Conservation (phyloP, 805 yeast species). For the Danielia oregonensis region DNA sequence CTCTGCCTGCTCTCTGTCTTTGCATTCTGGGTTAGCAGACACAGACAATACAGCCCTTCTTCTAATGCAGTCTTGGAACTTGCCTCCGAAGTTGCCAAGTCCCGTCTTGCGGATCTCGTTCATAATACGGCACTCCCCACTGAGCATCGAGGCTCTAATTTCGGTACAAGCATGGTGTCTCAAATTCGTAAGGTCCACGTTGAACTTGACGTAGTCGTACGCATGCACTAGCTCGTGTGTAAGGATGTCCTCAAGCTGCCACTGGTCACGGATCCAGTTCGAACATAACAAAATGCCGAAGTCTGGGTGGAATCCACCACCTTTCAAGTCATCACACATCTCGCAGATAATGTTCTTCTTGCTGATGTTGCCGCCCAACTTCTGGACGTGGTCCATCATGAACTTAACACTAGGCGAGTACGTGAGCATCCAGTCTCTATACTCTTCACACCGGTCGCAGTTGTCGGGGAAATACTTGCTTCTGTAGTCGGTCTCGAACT, state of each 20-base stretch:
- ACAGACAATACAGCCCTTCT: constrained; percentile 88
- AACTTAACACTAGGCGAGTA: constrained; percentile 84
- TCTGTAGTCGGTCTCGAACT: constrained; percentile 58
- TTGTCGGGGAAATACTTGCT: constrained; percentile 41
- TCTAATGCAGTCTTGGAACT: constrained; percentile 87
- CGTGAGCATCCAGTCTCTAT: constrained; percentile 73
- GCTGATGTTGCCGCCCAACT: constrained; percentile 50
- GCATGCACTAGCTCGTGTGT: constrained; percentile 93
- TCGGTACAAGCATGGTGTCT: constrained; percentile 97
- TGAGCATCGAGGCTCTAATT: constrained; percentile 84
- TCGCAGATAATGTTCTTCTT: constrained; percentile 66
- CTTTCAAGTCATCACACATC: constrained; percentile 72
- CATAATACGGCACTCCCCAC: constrained; percentile 93
- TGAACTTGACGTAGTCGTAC: constrained; percentile 83
- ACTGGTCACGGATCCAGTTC: constrained; percentile 67
- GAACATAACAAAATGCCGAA: constrained; percentile 84
- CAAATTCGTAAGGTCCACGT: constrained; percentile 80
- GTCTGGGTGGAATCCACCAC: constrained; percentile 94
- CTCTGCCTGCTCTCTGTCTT: constrained; percentile 67
- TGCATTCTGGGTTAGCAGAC: constrained; percentile 79
- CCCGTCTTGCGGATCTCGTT: constrained; percentile 69
- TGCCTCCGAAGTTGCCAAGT: constrained; percentile 56
- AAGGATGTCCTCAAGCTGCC: constrained; percentile 85
- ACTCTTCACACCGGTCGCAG: constrained; percentile 69
- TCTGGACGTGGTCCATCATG: constrained; percentile 78